These are phyloP conservation scores for Ascocoryne sarcoides DNA, from an alignment of 2,329 filamentous ascomycete genomes.

Conservation along the genomic window DNA sequence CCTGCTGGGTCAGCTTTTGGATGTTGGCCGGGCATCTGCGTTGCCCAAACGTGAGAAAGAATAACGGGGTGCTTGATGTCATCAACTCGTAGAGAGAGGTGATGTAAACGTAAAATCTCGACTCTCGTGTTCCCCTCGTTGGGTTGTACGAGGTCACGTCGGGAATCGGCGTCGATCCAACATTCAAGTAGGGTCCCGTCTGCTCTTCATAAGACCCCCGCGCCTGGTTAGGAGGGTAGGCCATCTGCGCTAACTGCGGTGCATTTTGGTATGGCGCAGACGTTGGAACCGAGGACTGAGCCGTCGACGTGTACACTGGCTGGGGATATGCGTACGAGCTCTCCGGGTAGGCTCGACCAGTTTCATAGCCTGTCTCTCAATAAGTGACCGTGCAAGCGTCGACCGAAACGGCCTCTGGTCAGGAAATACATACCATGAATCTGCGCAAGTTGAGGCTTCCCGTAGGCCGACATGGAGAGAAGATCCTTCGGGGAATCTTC, in stretches of 20 bases:
- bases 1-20: constrained; percentile 49
- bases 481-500: constrained; percentile 25
- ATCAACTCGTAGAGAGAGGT: constrained; percentile 68
- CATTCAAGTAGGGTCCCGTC: constrained; percentile 58
- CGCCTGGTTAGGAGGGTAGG: constrained; percentile 37
- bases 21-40: constrained; percentile 62
- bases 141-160: constrained; percentile 65
- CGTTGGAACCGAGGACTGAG: constrained; percentile 35
- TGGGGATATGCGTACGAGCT: constrained; percentile 39
- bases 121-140: constrained; percentile 56
- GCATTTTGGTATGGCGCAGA: constrained; percentile 23
- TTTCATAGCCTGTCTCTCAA: constrained; percentile 24
- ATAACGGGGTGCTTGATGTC: constrained; percentile 44
- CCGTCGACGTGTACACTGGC: constrained; percentile 39
- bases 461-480: constrained; percentile 74
- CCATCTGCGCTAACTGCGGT: constrained; percentile 23
- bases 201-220: constrained; percentile 50
- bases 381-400: constrained; percentile 9
- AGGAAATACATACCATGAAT: constrained; percentile 67
- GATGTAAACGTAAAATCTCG: constrained; percentile 65
- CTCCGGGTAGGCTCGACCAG: constrained; percentile 28
- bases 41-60: constrained; percentile 70
- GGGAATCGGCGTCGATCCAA: constrained; percentile 49
- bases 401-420: not conserved
- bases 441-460: constrained; percentile 65